Conservation (phyloP, 2,329 filamentous ascomycete genomes). For the Penicillium rolfsii region DNA sequence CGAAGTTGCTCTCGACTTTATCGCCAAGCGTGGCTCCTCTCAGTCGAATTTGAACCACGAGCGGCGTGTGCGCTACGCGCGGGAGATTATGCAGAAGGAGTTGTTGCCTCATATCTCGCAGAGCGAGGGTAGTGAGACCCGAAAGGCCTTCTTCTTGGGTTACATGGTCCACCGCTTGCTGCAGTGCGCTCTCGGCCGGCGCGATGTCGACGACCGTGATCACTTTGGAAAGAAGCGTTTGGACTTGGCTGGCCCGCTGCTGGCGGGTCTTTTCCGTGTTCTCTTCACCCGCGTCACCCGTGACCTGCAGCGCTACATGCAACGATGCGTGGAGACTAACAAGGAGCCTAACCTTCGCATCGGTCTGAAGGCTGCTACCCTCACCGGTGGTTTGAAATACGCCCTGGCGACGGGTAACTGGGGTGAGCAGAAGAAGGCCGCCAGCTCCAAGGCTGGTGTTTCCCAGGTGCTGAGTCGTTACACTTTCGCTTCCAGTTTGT, state of each 20-base stretch:
- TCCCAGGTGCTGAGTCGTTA: conserved; percentile 98
- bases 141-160: conserved; percentile 96
- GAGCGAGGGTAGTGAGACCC: conserved; percentile 87
- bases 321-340: conserved; percentile 86
- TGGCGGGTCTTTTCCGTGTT: conserved; percentile 94
- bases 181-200: conserved; percentile 87
- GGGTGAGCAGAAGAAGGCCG: conserved; percentile 99
- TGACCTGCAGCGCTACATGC: conserved; percentile 87
- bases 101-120: conserved; percentile 96
- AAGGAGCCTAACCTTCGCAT: conserved; percentile 88
- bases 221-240: conserved; percentile 99
- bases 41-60: conserved; percentile 74
- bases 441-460: conserved; percentile 91
- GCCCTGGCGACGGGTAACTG: conserved; percentile 97
- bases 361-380: conserved; percentile 85
- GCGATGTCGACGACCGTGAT: conserved; percentile 95
- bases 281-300: conserved; percentile 89
- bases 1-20: conserved; percentile 91
- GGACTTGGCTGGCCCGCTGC: conserved; percentile 88
- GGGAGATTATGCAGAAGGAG: conserved; percentile 96
- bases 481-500: conserved; percentile 93
- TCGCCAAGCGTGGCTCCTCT: conserved; percentile 83
- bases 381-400: conserved; percentile 94
- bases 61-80: conserved; percentile 87
- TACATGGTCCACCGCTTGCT: conserved; percentile 98